Base-by-base conservation (phyloP, 306 rosid species). In the Dalbergia cultrata region DNA sequence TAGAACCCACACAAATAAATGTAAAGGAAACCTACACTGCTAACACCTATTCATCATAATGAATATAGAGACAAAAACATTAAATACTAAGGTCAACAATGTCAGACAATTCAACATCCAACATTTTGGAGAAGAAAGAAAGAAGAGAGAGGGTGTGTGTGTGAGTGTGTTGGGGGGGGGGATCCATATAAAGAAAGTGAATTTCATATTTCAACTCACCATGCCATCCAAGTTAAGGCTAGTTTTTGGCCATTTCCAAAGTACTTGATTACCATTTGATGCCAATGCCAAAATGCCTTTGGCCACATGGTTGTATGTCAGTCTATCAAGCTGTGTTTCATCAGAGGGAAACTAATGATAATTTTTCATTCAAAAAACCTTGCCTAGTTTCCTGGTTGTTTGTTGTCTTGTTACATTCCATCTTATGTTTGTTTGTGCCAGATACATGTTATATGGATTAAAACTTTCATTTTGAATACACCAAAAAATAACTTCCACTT, bases 201-300 rank as follows among this genome's bases (percentile, higher is more conserved):
- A 45, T 21, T 17, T 45, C 13, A 69, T 19, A 21, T 18, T 47
- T 49, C 56, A 53, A 33, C 80, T 58, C 41, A 81, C 90, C 80
- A 67, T 68, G 16, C 58, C 79, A 26, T 19, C 39, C 58, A 49
- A 61, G 52, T 63, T 80, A 17, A 7, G 64, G 35, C 63, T 50
- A 31, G 67, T 33, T 35, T 19, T 43, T 79, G 64, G 83, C 92
- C 89, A 86, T 75, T 78, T 86, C 92, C 92, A 88, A 50, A 86
- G 80, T 34, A 70, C 22, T 62, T 83, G 82, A 60, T 56, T 43
- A 50, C 83, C 88, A 59, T 69, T 82, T 9, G 78, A 74, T 52
- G 84, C 41, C 70, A 88, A 76, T 10, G 87, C 90, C 77, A 88
- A 63, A 63, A 88, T 72, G 22, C 59, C 76, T 21, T 65, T 65